Percentiles rank a stretch among this genome's conserved stretches.
Conservation (phyloP, 257 asterid genomes). For the Petunia secreta region DNA sequence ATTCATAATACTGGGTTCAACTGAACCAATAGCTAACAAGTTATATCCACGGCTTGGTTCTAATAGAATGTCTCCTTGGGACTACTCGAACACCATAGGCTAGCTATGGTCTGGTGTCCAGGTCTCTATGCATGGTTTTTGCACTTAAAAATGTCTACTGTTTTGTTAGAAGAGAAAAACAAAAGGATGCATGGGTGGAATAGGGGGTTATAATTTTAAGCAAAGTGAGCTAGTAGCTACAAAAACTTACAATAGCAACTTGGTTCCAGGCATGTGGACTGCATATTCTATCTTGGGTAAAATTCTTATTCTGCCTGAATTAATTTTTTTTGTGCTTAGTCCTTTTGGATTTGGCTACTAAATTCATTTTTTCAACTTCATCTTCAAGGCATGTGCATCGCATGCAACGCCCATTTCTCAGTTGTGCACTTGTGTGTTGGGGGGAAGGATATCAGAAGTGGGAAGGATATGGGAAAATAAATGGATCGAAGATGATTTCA, state of each 20-base stretch:
- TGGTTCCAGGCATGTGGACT: background rate
- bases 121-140: too few species aligned
- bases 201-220: background rate
- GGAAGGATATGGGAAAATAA: background rate
- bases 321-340: background rate
- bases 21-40: too few species aligned
- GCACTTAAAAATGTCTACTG: too few species aligned
- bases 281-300: slow-evolving; percentile 13
- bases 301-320: background rate
- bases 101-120: too few species aligned
- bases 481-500: background rate
- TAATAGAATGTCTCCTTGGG: background rate
- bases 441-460: background rate
- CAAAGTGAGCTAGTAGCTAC: background rate
- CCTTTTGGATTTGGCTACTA: slow-evolving; percentile 3
- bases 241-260: background rate
- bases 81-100: background rate
- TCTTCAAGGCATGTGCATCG: slow-evolving; percentile 15
- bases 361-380: background rate
- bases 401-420: slow-evolving; percentile 17
- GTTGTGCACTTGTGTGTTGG: background rate
- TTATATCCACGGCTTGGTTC: too few species aligned
- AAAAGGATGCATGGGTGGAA: background rate
- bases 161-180: background rate
- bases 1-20: too few species aligned